These are phyloP conservation scores for Casuarina glauca DNA, from an alignment of 306 rosid species.

Conservation along the genomic window DNA sequence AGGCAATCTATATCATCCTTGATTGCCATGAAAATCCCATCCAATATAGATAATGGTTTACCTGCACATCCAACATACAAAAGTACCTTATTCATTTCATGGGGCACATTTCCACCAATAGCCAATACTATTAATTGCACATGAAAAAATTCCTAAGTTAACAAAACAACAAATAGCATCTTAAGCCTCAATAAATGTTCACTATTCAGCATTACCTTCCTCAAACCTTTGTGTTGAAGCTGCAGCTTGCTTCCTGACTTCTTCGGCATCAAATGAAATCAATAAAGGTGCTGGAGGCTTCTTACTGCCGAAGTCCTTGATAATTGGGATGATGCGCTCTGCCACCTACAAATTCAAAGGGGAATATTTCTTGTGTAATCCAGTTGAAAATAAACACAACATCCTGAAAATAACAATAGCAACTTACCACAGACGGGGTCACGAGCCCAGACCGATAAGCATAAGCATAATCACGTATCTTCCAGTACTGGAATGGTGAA, in stretches of 20 bases:
- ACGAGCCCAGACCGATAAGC: slow-evolving; percentile 72
- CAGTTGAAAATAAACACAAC: slow-evolving; percentile 19
- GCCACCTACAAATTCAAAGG: slow-evolving; percentile 54
- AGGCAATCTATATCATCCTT: slow-evolving; percentile 95
- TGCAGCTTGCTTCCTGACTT: slow-evolving; percentile 77
- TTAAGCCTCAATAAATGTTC: neutral
- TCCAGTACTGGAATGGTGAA: slow-evolving; percentile 73
- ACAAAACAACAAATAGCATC: neutral
- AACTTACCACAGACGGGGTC: slow-evolving; percentile 72
- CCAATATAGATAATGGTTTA: slow-evolving; percentile 81
- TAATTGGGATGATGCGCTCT: slow-evolving; percentile 62
- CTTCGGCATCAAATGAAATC: slow-evolving; percentile 77
- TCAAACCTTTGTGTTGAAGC: slow-evolving; percentile 86
- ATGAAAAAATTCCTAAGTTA: neutral
- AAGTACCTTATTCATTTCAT: slow-evolving; percentile 9
- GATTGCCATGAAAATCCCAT: slow-evolving; percentile 90
- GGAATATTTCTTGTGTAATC: slow-evolving; percentile 16
- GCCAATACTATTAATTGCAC: slow-evolving; percentile 10
- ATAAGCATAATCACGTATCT: slow-evolving; percentile 90
- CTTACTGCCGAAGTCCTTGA: slow-evolving; percentile 56
- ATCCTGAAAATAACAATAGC: slow-evolving; percentile 18
- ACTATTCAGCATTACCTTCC: slow-evolving; percentile 54
- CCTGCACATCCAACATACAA: slow-evolving; percentile 49
- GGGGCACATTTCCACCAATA: slow-evolving; percentile 13
- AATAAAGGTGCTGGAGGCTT: slow-evolving; percentile 64